phyloP scores from a whole-genome alignment of 2,329 filamentous ascomycete species.

The Cadophora gregata region DNA sequence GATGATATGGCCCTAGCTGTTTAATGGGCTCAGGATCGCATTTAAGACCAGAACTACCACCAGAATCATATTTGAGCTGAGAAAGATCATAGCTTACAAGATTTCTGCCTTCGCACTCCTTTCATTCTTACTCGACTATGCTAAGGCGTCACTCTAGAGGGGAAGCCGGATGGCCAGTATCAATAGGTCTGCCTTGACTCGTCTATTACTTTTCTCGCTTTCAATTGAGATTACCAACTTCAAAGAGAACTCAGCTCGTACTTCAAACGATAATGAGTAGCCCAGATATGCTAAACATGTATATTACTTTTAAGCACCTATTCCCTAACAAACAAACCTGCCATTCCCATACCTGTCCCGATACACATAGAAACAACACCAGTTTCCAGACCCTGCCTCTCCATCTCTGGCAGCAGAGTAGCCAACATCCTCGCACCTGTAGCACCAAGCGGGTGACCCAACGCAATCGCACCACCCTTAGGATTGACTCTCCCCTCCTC shows the following conservation, averaged over 20 bases:
- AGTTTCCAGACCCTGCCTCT: conserved; percentile 70
- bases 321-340: conserved; percentile 69
- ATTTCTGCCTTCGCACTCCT: too few relatives aligned
- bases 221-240: too few relatives aligned
- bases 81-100: too few relatives aligned
- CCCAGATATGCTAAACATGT: neutral
- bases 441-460: conserved; percentile 89
- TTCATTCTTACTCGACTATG: too few relatives aligned
- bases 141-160: too few relatives aligned
- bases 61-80: too few relatives aligned
- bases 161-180: too few relatives aligned
- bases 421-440: conserved; percentile 80
- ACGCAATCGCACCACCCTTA: conserved; percentile 91
- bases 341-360: conserved; percentile 82
- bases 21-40: too few relatives aligned
- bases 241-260: neutral
- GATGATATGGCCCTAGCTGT: too few relatives aligned
- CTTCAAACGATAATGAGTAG: neutral
- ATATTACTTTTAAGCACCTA: conserved; percentile 43
- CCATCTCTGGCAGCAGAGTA: conserved; percentile 70
- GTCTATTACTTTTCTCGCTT: too few relatives aligned
- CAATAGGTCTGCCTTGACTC: too few relatives aligned
- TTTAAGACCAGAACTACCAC: too few relatives aligned
- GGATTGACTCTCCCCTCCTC: conserved; percentile 80
- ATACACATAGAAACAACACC: conserved; percentile 93